A percentile compares a stretch with the other conserved stretches of the same genome.
These are phyloP conservation scores for Sporothrix globosa DNA, from an alignment of 2,329 filamentous ascomycete genomes.

Conservation along the genomic window DNA sequence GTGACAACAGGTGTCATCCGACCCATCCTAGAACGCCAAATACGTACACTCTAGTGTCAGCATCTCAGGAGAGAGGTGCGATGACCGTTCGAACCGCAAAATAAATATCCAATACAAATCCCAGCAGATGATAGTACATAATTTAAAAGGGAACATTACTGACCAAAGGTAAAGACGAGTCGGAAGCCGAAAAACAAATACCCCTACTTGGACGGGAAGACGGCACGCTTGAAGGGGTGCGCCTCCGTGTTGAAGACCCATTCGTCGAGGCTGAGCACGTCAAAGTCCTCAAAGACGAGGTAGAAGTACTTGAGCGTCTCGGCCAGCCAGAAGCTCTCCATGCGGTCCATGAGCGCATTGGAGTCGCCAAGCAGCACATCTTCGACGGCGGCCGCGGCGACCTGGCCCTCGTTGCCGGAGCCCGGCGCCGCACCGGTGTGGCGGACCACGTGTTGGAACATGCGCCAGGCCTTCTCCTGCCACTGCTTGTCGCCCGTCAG, in stretches of 20 bases:
- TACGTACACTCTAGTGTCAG: not conserved
- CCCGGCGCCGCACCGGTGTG: slow-evolving; percentile 58
- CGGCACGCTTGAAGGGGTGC: slow-evolving; percentile 51
- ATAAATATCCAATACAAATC: not conserved
- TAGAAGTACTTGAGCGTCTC: slow-evolving; percentile 71
- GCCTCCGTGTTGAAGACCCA: slow-evolving; percentile 65
- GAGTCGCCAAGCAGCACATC: slow-evolving; percentile 59
- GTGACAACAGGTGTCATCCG: not conserved
- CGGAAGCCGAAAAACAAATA: too few species aligned
- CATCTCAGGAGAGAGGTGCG: not conserved
- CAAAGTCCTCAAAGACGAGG: slow-evolving; percentile 63
- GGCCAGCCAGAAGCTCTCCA: slow-evolving; percentile 77
- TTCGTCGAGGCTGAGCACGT: slow-evolving; percentile 62
- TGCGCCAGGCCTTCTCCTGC: slow-evolving; percentile 72
- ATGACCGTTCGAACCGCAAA: not conserved
- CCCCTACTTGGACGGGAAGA: slow-evolving; percentile 25
- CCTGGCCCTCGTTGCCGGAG: slow-evolving; percentile 35
- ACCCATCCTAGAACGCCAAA: slow-evolving; percentile 21
- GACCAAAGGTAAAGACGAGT: not conserved
- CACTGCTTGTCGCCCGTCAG: slow-evolving; percentile 68
- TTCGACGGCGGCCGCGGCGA: slow-evolving; percentile 66
- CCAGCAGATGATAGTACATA: slow-evolving; percentile 7
- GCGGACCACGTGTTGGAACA: slow-evolving; percentile 68
- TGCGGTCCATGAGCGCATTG: slow-evolving; percentile 57
- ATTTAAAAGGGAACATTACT: not conserved